Evolutionary conservation across 129 eudicot genomes (phyloP), one percentile per base, ranked within the genome.

Genomic region (Escallonia herrerae): DNA sequence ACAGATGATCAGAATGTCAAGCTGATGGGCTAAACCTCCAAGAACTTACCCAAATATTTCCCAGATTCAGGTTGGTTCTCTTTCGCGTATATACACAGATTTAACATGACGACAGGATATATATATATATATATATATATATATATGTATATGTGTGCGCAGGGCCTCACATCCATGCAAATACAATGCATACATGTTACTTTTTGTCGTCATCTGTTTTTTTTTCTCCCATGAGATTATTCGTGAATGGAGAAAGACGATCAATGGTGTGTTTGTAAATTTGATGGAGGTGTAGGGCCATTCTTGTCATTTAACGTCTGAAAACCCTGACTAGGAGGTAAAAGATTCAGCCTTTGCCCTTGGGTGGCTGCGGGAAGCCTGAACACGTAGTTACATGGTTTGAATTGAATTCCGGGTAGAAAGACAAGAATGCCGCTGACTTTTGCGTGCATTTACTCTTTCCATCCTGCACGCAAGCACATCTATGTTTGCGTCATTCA

Each of bases 31-130:
- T 15, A 14, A 63, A 14, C 5, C 13, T 22, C 4, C 55, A 15
- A 45, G 3, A 63, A 15, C 67, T 63, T 63, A 56, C 2, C 8
- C 50, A 63, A 3, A 8, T n/a, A 3, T 53, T 3, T 14, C 67
- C 67, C 54, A 46, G 44, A 22, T 62, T 46, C 67, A 63, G 67
- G 67, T 63, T 8, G 15, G 40, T 62, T 53, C 42, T 54, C 40
- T 3, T 6, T 37, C 50, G 1, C 47, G 1, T 22, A 22, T 22
- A 22, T 1, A 22, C 33, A 22, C 33, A 22, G 33, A 22, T 22
- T 22, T n/a, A n/a, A n/a, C n/a, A n/a, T n/a, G n/a, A n/a, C n/a
- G n/a, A n/a, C n/a, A n/a, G n/a, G n/a, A n/a, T n/a, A n/a, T 60
- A n/a, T 60, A 4, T n/a, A 41, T 60, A 40, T 41, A 11, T 60